Conservation (phyloP, 2,329 filamentous ascomycete genomes). For the Trichoderma sp. region DNA sequence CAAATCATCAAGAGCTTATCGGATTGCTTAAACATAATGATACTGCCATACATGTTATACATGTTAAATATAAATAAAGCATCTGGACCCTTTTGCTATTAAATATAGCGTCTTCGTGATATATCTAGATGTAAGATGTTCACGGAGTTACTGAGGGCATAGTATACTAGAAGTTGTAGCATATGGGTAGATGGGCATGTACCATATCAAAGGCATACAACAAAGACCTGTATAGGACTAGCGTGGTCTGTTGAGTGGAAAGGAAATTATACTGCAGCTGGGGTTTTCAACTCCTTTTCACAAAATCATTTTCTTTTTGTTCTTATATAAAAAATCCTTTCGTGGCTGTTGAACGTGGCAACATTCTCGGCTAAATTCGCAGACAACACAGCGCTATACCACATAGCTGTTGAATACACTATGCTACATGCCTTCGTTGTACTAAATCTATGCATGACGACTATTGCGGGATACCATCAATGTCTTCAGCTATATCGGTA, state of each 20-base stretch:
- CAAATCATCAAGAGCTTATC: neutral
- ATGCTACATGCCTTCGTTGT: neutral
- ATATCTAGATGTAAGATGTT: neutral
- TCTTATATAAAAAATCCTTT: neutral
- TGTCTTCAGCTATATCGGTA: neutral
- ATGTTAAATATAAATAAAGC: neutral
- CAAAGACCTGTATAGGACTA: neutral
- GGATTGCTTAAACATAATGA: neutral
- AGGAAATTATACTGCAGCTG: neutral
- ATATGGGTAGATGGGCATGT: neutral
- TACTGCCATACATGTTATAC: neutral
- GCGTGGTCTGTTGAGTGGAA: neutral
- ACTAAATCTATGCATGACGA: neutral
- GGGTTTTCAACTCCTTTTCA: too few species aligned
- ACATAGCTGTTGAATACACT: neutral
- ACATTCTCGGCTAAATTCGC: neutral
- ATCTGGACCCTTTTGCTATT: neutral
- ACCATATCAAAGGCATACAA: neutral
- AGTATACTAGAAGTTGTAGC: neutral
- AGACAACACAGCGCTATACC: neutral
- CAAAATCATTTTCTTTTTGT: neutral
- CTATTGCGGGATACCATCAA: neutral
- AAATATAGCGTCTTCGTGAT: neutral
- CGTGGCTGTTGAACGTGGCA: neutral
- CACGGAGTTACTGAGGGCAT: neutral